phyloP scores from a whole-genome alignment of 2,329 filamentous ascomycete genomes.

The Seiridium cupressi region DNA sequence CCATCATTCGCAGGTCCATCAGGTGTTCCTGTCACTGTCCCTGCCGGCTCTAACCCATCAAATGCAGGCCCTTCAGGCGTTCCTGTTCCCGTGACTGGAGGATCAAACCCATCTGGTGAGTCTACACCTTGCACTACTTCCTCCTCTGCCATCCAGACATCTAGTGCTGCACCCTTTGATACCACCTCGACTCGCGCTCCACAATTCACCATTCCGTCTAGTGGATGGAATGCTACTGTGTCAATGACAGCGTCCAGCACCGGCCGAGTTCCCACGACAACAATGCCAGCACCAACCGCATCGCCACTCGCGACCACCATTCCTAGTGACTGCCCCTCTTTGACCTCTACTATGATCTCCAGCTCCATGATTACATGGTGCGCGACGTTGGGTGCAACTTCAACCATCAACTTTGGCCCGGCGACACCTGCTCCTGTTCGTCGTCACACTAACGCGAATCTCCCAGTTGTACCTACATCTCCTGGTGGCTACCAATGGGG shows the following conservation, averaged over 20 bases:
- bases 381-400: background rate
- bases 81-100: background rate
- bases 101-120: slow-evolving; percentile 2
- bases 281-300: background rate
- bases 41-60: background rate
- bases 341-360: slow-evolving; percentile 4
- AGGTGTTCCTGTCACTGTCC: background rate
- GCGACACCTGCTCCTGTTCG: background rate
- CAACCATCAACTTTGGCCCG: slow-evolving; percentile 2
- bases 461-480: slow-evolving; percentile 4
- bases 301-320: background rate
- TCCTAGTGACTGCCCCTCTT: background rate
- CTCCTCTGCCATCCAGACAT: slow-evolving; percentile 11
- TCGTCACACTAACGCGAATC: background rate
- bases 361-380: slow-evolving; percentile 8
- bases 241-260: slow-evolving; percentile 14
- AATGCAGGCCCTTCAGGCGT: background rate
- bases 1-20: background rate
- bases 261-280: background rate
- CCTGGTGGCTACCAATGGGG: slow-evolving; percentile 3
- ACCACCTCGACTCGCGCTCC: slow-evolving; percentile 17
- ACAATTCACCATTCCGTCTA: slow-evolving; percentile 23
- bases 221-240: slow-evolving; percentile 28
- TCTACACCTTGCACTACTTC: slow-evolving; percentile 18
- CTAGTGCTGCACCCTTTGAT: slow-evolving; percentile 14